Evolutionary conservation across 108 stramenopile genomes (phyloP), one percentile per base, ranked within the genome.

Genomic region (Chaetoceros tenuissimus): DNA sequence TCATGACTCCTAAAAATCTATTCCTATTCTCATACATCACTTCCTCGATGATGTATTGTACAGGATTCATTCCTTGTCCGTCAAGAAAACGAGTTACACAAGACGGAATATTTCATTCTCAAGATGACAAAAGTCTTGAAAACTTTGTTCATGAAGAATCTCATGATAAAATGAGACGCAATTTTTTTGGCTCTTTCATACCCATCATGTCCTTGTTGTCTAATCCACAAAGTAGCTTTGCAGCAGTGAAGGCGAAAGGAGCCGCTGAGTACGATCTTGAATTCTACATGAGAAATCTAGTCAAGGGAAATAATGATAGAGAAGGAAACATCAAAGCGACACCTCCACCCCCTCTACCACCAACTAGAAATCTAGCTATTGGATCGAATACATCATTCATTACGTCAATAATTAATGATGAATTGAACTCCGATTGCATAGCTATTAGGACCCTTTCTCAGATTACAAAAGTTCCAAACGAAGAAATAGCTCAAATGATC

Each of bases 221-320:
- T n/a, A n/a, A n/a, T n/a, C n/a, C n/a, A n/a, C n/a, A n/a, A n/a
- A n/a, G n/a, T n/a, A n/a, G n/a, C n/a, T n/a, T n/a, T n/a, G n/a
- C n/a, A n/a, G n/a, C n/a, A 40, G 34, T 13, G 13, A 40, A 40
- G 13, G 85, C 63, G 3, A 78, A 80, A 30, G 89, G 89, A 19
- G 89, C 89, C 3, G 85, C 85, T 13, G 89, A 92, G 70, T 73
- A 85, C 31, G 89, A 92, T 49, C 70, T 87, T 24, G 89, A 92
- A 51, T 92, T 68, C 63, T 92, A 92, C 54, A 64, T 87, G 34
- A 83, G 89, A 28, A 81, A 87, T 67, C 51, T 87, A 30, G 44
- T 78, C 2, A 69, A 77, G 55, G 89, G 89, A 23, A 92, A 92
- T 63, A 74, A 71, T 29, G 8, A 5, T 40, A 55, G 26, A 17